Base-by-base conservation (phyloP, 768 basidiomycete species). In the Pilatotrama ljubarskyi region DNA sequence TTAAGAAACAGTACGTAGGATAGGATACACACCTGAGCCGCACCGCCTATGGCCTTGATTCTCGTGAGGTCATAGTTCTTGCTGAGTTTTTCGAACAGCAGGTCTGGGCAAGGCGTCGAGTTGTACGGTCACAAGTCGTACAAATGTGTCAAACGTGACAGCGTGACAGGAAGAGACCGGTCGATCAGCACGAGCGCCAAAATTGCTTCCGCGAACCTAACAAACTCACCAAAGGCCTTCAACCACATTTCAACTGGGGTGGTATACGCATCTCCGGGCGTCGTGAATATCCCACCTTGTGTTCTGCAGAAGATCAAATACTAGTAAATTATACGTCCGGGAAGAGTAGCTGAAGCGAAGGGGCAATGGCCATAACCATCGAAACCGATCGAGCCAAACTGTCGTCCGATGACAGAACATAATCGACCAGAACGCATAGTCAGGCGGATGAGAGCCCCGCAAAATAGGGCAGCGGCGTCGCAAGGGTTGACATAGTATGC, bases 161-260 rank as follows among this genome's bases (percentile, higher is more conserved):
- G 25, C 49, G 54, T 60, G 59, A 60, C 59, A 60, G 15, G 29
- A 42, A 40, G 26, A 32, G 32, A 51, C 36, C 25, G 36, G 46
- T 49, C 61, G 59, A 64, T 64, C 61, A 64, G 55, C 48, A 58
- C 41, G 29, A 38, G 62, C 60, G 63, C 47, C 44, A 36, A 43
- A 64, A 55, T 57, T 85, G 85, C 75, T 87, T 84, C 83, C 84
- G 84, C 66, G 68, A 69, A 68, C 63, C 47, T 63, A 38, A 64
- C 36, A 20, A 20, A 76, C 87, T 74, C 72, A 91, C 92, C 92
- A 50, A 94, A 82, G 15, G 81, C 88, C 71, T 90, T 91, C 55
- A 92, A 85, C 91, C 91, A 93, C 89, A 93, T 91, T 68, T 94
- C 91, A 46, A 94, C 82, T 1, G 92, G 91, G 7, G 91, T 92